Conservation (phyloP, 2,329 filamentous ascomycete species). For the Tolypocladium tropicale region DNA sequence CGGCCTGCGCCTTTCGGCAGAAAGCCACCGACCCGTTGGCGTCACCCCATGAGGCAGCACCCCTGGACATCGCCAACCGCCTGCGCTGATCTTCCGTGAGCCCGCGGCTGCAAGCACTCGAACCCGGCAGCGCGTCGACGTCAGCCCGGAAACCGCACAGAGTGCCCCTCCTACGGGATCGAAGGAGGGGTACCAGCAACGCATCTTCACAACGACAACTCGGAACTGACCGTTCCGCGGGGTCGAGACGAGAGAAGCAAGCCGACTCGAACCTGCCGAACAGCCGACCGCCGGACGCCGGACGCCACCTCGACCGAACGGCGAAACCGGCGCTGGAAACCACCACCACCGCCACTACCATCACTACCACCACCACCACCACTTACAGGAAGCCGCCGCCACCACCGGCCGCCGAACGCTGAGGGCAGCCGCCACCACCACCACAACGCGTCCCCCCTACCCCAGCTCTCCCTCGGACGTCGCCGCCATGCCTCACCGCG, state of each 20-base stretch:
- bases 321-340: no score
- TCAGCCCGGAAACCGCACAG: background rate
- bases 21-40: background rate
- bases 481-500: constrained; percentile 44
- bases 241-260: background rate
- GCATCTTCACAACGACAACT: no score
- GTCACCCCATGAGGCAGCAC: background rate
- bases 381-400: background rate
- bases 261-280: background rate
- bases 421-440: background rate
- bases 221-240: no score
- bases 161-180: background rate
- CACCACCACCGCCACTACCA: no score
- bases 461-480: no score
- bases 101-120: background rate
- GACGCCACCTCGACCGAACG: no score
- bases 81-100: background rate
- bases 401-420: background rate
- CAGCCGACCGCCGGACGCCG: background rate
- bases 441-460: background rate
- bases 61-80: background rate
- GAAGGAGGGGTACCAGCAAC: background rate
- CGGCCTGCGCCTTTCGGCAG: background rate
- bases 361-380: no score
- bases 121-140: background rate